Conservation (phyloP, 805 yeast genomes). For the Pichia eremophila region DNA sequence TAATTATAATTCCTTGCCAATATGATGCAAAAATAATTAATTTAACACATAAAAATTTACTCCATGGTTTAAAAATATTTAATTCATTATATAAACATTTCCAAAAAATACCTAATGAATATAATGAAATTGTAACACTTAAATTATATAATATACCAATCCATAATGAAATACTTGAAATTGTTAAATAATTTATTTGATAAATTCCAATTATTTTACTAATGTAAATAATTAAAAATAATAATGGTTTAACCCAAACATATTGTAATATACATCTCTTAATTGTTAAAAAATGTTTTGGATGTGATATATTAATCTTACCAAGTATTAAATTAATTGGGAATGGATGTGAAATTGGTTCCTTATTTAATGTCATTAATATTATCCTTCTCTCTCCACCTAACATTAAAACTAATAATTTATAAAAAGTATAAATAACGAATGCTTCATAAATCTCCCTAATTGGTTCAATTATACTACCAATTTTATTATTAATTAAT, state of each 20-base stretch:
- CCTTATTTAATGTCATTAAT: conserved; percentile 46
- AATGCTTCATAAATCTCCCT: conserved; percentile 93
- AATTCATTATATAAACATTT: conserved; percentile 74
- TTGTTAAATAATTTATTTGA: conserved; percentile 40
- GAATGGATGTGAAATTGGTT: conserved; percentile 62
- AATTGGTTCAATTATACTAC: conserved; percentile 55
- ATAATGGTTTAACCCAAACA: conserved; percentile 86
- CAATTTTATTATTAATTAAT: conserved; percentile 36
- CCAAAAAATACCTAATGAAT: conserved; percentile 88
- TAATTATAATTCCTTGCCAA: conserved; percentile 79
- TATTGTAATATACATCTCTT: conserved; percentile 87
- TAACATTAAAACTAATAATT: conserved; percentile 67
- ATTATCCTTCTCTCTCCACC: conserved; percentile 91
- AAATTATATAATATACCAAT: conserved; percentile 63
- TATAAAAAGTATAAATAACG: conserved; percentile 87
- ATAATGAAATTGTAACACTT: conserved; percentile 74
- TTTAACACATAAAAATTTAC: conserved; percentile 88
- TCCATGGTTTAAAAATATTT: conserved; percentile 75
- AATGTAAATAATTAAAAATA: conserved; percentile 47
- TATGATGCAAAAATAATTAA: conserved; percentile 93
- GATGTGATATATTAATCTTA: conserved; percentile 77
- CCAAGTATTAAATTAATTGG: conserved; percentile 39
- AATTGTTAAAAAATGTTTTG: conserved; percentile 61
- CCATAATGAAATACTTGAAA: conserved; percentile 49
- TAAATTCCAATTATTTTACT: conserved; percentile 41